Percentiles rank a stretch among this genome's conserved stretches.
Conservation (phyloP, 2,329 filamentous ascomycete genomes). For the Alternaria atra region DNA sequence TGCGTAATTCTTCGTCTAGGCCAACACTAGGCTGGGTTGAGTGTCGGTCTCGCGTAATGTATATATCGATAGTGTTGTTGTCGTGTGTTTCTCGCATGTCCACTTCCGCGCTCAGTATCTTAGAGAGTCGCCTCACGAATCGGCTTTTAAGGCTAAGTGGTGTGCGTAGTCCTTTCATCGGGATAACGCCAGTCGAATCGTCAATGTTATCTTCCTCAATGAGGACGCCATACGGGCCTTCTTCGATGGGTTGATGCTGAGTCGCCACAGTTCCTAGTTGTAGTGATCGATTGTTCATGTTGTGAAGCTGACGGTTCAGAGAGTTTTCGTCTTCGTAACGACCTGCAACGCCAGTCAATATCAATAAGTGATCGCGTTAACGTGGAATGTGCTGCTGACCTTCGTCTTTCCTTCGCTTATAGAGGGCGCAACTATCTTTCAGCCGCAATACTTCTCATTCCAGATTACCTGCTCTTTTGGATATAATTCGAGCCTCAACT, state of each 20-base stretch:
- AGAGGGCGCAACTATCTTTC: background rate
- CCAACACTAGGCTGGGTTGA: background rate
- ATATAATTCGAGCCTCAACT: accelerated
- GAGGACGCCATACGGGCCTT: background rate
- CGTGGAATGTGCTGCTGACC: too few relatives aligned
- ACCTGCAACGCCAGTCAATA: background rate
- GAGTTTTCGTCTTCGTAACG: background rate
- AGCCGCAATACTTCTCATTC: accelerated
- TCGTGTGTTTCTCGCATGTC: background rate
- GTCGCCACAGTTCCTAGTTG: too few relatives aligned
- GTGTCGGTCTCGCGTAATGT: background rate
- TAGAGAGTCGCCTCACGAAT: background rate
- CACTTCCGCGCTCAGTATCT: background rate
- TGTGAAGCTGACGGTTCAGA: background rate
- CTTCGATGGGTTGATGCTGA: background rate
- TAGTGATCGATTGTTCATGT: background rate
- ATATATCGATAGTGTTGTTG: background rate
- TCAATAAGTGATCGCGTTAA: too few relatives aligned
- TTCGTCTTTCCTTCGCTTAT: background rate
- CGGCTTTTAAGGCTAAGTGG: background rate
- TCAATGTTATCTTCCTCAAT: conserved; percentile 7
- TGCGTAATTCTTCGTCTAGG: background rate
- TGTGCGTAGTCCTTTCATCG: background rate
- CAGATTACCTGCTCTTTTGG: background rate
- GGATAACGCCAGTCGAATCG: background rate